phyloP scores from a whole-genome alignment of 106 monocot genomes.

The Dendrobium officinale region DNA sequence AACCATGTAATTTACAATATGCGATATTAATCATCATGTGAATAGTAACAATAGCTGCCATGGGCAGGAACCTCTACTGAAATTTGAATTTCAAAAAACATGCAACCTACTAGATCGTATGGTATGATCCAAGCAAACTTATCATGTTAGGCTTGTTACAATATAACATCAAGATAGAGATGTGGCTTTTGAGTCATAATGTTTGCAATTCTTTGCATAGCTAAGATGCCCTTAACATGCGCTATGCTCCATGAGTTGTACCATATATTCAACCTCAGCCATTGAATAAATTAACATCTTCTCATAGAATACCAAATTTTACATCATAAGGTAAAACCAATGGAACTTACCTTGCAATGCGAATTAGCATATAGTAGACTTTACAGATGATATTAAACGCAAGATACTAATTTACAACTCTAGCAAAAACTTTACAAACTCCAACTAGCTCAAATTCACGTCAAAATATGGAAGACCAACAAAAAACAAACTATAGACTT shows the following conservation, averaged over 20 bases:
- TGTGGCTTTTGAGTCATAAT: neutral
- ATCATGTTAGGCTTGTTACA: neutral
- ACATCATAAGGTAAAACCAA: neutral
- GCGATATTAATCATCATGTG: too few relatives aligned
- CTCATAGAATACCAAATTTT: neutral
- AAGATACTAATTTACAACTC: neutral
- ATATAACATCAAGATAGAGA: neutral
- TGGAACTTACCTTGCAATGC: neutral
- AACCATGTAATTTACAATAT: too few relatives aligned
- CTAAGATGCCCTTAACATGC: neutral
- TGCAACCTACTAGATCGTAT: neutral
- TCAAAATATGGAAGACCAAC: neutral
- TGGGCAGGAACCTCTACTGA: neutral
- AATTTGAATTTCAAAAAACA: neutral
- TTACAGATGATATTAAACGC: neutral
- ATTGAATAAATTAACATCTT: neutral
- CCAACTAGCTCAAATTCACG: neutral
- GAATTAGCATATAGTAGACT: neutral
- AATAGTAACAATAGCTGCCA: neutral
- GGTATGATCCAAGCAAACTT: neutral
- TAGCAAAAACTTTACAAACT: neutral
- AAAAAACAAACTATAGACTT: neutral
- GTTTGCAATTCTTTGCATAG: neutral
- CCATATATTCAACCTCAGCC: neutral
- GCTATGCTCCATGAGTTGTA: neutral